These are phyloP conservation scores for Auxenochlorella protothecoides DNA, from an alignment of 139 green algal genomes.

Conservation along the genomic window DNA sequence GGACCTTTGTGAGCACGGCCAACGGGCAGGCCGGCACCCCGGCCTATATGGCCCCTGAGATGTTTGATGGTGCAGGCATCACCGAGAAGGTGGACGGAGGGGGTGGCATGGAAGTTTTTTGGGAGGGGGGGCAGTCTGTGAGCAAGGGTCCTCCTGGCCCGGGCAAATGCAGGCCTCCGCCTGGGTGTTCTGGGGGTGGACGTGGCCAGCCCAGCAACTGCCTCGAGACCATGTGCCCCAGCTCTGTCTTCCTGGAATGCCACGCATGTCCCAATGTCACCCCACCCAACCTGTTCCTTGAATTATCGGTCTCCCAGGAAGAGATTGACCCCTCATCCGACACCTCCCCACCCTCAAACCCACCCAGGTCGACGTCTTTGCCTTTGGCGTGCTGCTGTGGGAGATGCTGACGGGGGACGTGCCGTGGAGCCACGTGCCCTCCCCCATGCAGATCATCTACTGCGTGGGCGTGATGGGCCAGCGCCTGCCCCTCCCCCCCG, in stretches of 20 bases:
- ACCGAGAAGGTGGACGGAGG: conserved; percentile 12
- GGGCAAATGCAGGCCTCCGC: too few species aligned
- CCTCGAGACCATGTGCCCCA: too few species aligned
- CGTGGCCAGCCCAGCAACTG: too few species aligned
- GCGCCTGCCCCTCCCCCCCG: conserved; percentile 38
- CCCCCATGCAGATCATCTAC: conserved; percentile 69
- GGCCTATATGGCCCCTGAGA: conserved; percentile 63
- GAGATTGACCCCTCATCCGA: too few species aligned
- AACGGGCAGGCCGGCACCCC: conserved; percentile 57
- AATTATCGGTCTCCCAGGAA: too few species aligned
- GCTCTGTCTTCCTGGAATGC: too few species aligned
- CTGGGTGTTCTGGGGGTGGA: neutral
- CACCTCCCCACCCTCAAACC: neutral
- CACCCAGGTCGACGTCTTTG: conserved; percentile 24
- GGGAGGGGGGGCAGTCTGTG: neutral
- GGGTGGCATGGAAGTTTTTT: neutral
- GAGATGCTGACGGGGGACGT: conserved; percentile 55
- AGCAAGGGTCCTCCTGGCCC: neutral
- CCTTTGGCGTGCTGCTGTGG: conserved; percentile 62
- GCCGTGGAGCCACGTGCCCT: conserved; percentile 54
- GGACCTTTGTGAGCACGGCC: conserved; percentile 46
- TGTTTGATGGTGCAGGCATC: conserved; percentile 26
- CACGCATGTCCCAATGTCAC: too few species aligned
- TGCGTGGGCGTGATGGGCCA: conserved; percentile 29
- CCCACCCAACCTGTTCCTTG: neutral